A percentile compares a stretch with the other conserved stretches of the same genome.
Conservation (phyloP, 768 basidiomycete species). For the Chlorophyllum brunneum region DNA sequence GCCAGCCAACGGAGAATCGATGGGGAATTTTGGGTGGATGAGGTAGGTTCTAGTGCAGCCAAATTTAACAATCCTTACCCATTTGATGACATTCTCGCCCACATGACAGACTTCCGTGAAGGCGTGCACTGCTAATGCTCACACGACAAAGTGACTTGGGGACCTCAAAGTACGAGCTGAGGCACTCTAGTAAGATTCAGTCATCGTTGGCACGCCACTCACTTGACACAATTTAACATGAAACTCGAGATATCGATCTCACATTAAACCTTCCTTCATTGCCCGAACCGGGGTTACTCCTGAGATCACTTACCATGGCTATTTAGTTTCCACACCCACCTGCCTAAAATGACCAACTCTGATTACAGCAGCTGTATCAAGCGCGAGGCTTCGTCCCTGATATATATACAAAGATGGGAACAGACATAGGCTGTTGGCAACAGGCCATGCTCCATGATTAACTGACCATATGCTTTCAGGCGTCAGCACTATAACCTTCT, state of each 20-base stretch:
- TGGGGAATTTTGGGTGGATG: neutral
- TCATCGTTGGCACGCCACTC: too few species aligned
- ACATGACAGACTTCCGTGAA: conserved; percentile 2
- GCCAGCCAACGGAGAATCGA: neutral
- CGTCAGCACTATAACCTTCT: neutral
- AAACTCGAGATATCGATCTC: neutral
- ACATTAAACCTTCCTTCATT: neutral
- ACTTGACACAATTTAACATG: neutral
- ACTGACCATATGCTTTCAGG: conserved; percentile 5
- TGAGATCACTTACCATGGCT: conserved; percentile 5
- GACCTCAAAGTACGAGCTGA: too few species aligned
- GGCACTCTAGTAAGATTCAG: too few species aligned
- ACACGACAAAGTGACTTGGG: too few species aligned
- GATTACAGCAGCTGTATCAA: neutral
- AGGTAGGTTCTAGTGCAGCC: neutral
- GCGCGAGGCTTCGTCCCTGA: conserved; percentile 1
- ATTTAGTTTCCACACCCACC: conserved; percentile 9
- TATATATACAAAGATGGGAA: conserved; percentile 11
- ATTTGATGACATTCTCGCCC: neutral
- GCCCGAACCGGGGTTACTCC: conserved; percentile 11
- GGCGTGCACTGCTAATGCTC: too few species aligned
- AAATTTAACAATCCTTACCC: neutral
- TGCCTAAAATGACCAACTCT: conserved; percentile 2
- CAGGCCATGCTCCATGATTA: neutral
- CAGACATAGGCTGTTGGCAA: neutral